Evolutionary conservation across 108 stramenopile genomes (phyloP).

Genomic region (Fragilariopsis cylindrus): DNA sequence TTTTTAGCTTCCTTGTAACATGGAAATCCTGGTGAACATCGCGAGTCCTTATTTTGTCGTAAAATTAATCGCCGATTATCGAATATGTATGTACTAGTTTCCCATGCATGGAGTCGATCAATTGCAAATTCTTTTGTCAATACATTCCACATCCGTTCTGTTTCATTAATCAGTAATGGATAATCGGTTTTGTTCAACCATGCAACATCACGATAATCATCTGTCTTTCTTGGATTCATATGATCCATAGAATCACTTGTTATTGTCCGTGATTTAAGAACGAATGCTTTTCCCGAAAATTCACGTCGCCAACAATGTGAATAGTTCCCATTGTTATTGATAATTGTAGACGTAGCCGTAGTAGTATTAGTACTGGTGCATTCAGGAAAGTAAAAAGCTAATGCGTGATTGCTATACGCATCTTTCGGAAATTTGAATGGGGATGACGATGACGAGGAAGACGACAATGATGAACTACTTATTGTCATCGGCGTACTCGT

Average conservation of each 20-base stretch:
- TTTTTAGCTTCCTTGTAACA: conserved; percentile 18
- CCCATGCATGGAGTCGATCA: conserved; percentile 3
- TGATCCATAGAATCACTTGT: conserved; percentile 14
- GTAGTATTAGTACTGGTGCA: conserved; percentile 1
- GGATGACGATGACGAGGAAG: background rate
- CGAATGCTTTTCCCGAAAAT: background rate
- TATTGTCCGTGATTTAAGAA: conserved; percentile 18
- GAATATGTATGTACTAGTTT: background rate
- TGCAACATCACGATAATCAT: conserved; percentile 12
- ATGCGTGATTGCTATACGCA: conserved; percentile 17
- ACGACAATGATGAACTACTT: too few species aligned
- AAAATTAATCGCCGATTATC: conserved; percentile 2
- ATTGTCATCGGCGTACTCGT: too few species aligned
- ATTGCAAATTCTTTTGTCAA: background rate
- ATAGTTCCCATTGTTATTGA: background rate
- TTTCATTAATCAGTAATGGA: conserved; percentile 2
- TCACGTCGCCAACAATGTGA: conserved; percentile 17
- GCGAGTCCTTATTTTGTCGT: background rate
- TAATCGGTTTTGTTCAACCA: conserved; percentile 12
- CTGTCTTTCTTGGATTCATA: background rate
- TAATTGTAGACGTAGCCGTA: background rate
- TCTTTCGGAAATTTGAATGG: conserved; percentile 8
- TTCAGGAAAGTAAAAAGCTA: conserved; percentile 16
- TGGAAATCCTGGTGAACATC: conserved; percentile 11
- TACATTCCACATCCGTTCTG: background rate